Conservation (phyloP, 495 filamentous ascomycete genomes). For the Aspergillus haitiensis region DNA sequence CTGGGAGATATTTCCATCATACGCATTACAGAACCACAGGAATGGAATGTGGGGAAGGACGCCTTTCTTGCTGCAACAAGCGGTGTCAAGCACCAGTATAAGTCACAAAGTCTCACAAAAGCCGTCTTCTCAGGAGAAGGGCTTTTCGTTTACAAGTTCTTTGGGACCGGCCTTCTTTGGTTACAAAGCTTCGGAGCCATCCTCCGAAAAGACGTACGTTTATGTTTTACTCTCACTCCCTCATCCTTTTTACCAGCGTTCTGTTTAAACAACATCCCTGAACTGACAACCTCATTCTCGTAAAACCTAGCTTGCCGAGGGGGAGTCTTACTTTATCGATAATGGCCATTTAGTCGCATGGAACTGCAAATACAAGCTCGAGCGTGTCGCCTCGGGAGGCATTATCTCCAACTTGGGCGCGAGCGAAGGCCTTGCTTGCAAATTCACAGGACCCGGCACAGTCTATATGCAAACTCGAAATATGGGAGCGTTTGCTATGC, state of each 20-base stretch:
- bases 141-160: constrained; percentile 85
- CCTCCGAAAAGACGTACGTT: constrained; percentile 91
- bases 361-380: constrained; percentile 89
- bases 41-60: constrained; percentile 81
- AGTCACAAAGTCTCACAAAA: constrained; percentile 84
- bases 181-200: constrained; percentile 92
- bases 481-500: constrained; percentile 56
- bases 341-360: constrained; percentile 96
- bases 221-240: too few species aligned
- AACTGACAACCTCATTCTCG: constrained; percentile 1
- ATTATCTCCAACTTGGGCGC: constrained; percentile 77
- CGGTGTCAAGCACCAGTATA: constrained; percentile 77
- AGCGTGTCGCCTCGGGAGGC: constrained; percentile 85
- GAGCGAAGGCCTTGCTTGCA: constrained; percentile 88
- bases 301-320: constrained; percentile 66
- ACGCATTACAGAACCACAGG: constrained; percentile 62
- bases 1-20: constrained; percentile 87
- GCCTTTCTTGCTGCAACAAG: constrained; percentile 76
- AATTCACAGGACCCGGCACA: constrained; percentile 88
- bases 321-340: constrained; percentile 87
- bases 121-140: constrained; percentile 93
- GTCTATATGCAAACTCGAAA: constrained; percentile 95
- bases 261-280: background rate
- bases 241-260: too few species aligned
- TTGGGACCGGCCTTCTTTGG: constrained; percentile 78